A percentile compares a stretch with the other conserved stretches of the same genome.
phyloP scores from a whole-genome alignment of 345 rosid genomes.

The Diplotaxis tenuifolia region DNA sequence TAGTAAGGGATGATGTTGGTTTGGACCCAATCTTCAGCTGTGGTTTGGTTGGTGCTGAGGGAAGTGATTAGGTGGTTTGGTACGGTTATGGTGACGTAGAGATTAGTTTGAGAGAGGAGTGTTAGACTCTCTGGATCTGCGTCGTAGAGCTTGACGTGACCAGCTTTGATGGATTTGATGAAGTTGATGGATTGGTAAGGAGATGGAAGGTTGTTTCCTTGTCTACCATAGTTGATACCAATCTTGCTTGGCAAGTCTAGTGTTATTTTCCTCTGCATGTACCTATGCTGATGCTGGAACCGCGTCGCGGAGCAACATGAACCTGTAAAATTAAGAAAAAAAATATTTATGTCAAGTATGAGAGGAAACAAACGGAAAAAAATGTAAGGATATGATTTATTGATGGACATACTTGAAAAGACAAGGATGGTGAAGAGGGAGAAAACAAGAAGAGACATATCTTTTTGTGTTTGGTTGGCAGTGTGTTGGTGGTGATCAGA shows the following conservation, averaged over 20 bases:
- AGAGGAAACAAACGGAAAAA: neutral
- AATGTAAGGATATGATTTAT: neutral
- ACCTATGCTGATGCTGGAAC: neutral
- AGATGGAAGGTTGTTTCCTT: conserved; percentile 60
- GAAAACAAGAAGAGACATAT: conserved; percentile 33
- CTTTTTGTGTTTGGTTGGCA: conserved; percentile 29
- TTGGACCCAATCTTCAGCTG: conserved; percentile 53
- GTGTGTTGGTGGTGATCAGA: conserved; percentile 23
- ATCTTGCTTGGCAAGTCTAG: conserved; percentile 29
- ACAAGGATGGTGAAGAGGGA: conserved; percentile 26
- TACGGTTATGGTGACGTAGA: conserved; percentile 60
- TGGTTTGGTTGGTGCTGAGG: conserved; percentile 46
- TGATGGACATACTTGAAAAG: conserved; percentile 27
- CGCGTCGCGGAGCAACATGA: conserved; percentile 28
- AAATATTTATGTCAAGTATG: neutral
- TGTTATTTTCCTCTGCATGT: conserved; percentile 27
- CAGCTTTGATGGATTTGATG: conserved; percentile 52
- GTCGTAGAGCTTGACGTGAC: conserved; percentile 58
- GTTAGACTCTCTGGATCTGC: conserved; percentile 54
- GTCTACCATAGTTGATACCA: conserved; percentile 40
- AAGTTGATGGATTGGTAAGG: conserved; percentile 47
- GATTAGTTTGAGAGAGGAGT: conserved; percentile 53
- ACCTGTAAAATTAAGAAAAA: conserved; percentile 25
- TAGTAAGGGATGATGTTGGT: conserved; percentile 54
- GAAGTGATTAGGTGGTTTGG: conserved; percentile 51